These are phyloP conservation scores for Saturnispora hagleri DNA, from an alignment of 805 yeast species.

Conservation along the genomic window DNA sequence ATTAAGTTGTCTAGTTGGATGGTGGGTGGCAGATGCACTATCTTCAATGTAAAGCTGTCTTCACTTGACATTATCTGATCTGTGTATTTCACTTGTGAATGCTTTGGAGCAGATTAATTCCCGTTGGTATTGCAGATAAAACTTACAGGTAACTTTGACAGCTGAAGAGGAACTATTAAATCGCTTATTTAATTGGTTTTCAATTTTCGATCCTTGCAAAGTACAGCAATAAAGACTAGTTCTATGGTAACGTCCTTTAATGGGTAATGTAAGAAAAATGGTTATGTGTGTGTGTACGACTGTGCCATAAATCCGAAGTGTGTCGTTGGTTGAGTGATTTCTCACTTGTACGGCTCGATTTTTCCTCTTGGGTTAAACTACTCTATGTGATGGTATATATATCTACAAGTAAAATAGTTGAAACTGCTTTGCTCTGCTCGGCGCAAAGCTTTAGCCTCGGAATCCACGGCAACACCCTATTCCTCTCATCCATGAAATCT, in stretches of 20 bases:
- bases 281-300: background rate
- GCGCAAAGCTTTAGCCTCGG: background rate
- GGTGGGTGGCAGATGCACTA: background rate
- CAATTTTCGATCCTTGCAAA: background rate
- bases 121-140: background rate
- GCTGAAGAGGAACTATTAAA: background rate
- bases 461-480: background rate
- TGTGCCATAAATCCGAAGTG: background rate
- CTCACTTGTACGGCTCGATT: background rate
- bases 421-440: background rate
- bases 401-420: background rate
- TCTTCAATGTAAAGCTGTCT: background rate
- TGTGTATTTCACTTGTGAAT: background rate
- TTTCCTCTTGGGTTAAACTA: background rate
- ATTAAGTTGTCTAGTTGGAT: slow-evolving; percentile 13
- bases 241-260: background rate
- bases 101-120: background rate
- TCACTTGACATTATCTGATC: background rate
- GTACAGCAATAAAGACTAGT: background rate
- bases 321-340: background rate
- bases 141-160: background rate
- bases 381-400: background rate
- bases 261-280: background rate
- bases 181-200: background rate
- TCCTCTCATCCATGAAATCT: background rate